A percentile compares a stretch with the other conserved stretches of the same genome.
These are phyloP conservation scores for Phaeosphaeriaceae sp. DNA, from an alignment of 2,329 filamentous ascomycete species.

Conservation along the genomic window DNA sequence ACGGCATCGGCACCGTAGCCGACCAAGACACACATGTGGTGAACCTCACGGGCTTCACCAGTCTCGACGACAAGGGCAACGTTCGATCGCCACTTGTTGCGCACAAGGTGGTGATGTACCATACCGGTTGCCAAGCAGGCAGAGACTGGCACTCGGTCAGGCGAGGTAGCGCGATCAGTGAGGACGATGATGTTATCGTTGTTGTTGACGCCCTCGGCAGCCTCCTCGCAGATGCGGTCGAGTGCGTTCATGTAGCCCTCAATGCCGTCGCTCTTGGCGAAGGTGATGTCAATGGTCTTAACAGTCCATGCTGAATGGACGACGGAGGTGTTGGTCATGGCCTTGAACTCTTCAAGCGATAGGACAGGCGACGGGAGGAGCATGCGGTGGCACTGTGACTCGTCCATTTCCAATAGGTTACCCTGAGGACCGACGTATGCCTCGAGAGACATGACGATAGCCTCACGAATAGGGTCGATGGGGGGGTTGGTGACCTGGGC, in stretches of 20 bases:
- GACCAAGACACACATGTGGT: constrained; percentile 98
- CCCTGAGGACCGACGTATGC: constrained; percentile 96
- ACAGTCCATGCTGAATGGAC: constrained; percentile 84
- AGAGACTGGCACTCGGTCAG: constrained; percentile 84
- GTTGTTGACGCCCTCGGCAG: constrained; percentile 82
- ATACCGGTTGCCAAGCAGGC: constrained; percentile 88
- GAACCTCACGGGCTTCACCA: constrained; percentile 93
- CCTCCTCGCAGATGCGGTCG: constrained; percentile 85
- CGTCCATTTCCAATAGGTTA: constrained; percentile 92
- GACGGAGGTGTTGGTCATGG: constrained; percentile 77
- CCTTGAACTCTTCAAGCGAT: constrained; percentile 89
- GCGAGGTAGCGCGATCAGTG: constrained; percentile 85
- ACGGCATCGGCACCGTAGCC: constrained; percentile 95
- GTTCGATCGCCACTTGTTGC: constrained; percentile 93
- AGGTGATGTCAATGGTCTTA: constrained; percentile 90
- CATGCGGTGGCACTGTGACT: constrained; percentile 85
- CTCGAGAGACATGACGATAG: constrained; percentile 96
- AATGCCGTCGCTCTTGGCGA: constrained; percentile 83
- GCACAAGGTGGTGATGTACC: constrained; percentile 93
- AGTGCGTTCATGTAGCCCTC: constrained; percentile 86
- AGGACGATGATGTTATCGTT: constrained; percentile 87
- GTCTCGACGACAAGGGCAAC: constrained; percentile 89
- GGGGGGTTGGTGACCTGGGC: constrained; percentile 98
- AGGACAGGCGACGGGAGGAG: constrained; percentile 88
- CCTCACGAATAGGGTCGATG: constrained; percentile 96